Percentiles rank a stretch among this genome's conserved stretches.
These are phyloP conservation scores for Rickenella mellea DNA, from an alignment of 768 basidiomycete species.

Conservation along the genomic window DNA sequence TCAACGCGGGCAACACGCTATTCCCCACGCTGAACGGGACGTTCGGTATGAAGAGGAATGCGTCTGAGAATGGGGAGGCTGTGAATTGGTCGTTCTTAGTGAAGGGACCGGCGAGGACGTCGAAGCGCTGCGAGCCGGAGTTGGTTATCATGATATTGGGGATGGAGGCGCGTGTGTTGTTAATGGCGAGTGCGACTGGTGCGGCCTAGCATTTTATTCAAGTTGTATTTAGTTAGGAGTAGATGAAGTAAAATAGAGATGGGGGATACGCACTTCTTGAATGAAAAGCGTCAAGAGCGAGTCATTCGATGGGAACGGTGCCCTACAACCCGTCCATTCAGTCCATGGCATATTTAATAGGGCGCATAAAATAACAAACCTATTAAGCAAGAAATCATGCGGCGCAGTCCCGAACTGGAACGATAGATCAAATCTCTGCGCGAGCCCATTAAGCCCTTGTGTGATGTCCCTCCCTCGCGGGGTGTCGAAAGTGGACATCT, in stretches of 20 bases:
- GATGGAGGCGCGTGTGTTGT: conserved; percentile 51
- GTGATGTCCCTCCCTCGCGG: conserved; percentile 41
- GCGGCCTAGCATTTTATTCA: conserved; percentile 27
- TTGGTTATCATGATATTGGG: conserved; percentile 60
- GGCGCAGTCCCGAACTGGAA: conserved; percentile 65
- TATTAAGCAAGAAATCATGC: conserved; percentile 59
- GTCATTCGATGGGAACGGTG: conserved; percentile 50
- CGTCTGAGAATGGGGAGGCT: conserved; percentile 57
- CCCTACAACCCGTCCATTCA: conserved; percentile 21
- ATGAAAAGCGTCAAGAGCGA: conserved; percentile 54
- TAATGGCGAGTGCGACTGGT: conserved; percentile 46
- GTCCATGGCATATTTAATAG: neutral
- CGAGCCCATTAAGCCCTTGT: conserved; percentile 40
- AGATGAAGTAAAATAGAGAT: conserved; percentile 9
- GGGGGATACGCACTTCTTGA: conserved; percentile 24
- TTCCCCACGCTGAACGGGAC: conserved; percentile 42
- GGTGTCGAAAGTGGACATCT: conserved; percentile 56
- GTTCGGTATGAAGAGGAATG: conserved; percentile 52
- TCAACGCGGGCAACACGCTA: conserved; percentile 43
- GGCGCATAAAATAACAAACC: conserved; percentile 24
- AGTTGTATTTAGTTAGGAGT: neutral
- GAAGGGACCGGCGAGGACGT: conserved; percentile 61
- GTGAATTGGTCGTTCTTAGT: conserved; percentile 77
- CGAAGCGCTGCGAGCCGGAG: conserved; percentile 56
- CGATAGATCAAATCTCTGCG: conserved; percentile 50